Conservation (phyloP, 2,329 filamentous ascomycete genomes). For the Phoma sp. region DNA sequence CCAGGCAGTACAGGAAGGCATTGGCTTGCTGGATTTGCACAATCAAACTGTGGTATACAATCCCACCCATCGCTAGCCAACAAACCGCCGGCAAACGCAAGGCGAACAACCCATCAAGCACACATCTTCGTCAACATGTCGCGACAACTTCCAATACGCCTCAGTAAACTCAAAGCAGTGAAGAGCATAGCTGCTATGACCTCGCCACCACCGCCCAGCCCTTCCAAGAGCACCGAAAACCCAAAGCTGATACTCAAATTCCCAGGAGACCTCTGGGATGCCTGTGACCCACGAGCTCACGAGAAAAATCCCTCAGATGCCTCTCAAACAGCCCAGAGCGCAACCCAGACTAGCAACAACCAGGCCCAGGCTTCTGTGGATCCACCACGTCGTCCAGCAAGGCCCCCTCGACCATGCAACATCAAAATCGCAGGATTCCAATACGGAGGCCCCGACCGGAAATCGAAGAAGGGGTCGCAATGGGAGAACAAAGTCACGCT, state of each 20-base stretch:
- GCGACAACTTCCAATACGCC: not conserved
- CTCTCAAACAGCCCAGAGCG: not conserved
- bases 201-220: no score
- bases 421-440: constrained; percentile 22
- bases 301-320: not conserved
- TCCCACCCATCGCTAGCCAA: constrained; percentile 8
- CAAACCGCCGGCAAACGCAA: constrained; percentile 13
- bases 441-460: constrained; percentile 20
- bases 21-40: not conserved
- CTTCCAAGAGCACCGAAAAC: not conserved
- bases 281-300: not conserved
- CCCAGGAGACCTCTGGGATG: constrained; percentile 21
- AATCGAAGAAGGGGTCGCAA: constrained; percentile 1
- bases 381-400: not conserved
- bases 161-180: constrained; percentile 4
- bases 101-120: not conserved
- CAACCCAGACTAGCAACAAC: not conserved
- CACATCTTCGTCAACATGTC: constrained; percentile 1
- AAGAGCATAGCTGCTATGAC: not conserved
- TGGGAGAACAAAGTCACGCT: constrained; percentile 13
- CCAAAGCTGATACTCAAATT: constrained; percentile 11
- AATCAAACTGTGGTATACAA: not conserved
- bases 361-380: not conserved
- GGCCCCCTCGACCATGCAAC: constrained; percentile 18
- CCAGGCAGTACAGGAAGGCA: not conserved